These are phyloP conservation scores for Plasmopara viticola DNA, from an alignment of 352 stramenopile genomes.

Conservation along the genomic window DNA sequence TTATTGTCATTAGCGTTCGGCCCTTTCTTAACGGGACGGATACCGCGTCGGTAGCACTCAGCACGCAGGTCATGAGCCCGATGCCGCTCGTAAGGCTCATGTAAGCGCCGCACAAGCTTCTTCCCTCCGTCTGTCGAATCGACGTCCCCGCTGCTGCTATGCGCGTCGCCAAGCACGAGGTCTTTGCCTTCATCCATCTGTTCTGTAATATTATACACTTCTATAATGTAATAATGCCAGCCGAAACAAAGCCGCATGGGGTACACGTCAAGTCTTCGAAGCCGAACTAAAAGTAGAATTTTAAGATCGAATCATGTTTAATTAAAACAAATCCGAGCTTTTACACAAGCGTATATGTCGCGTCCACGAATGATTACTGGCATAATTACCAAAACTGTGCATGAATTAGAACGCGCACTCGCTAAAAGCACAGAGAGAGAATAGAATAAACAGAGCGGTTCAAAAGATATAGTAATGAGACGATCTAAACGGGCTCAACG, in stretches of 20 bases:
- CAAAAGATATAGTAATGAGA: too few relatives aligned
- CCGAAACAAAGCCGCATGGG: too few relatives aligned
- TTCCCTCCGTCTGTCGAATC: slow-evolving; percentile 38
- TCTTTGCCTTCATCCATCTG: slow-evolving; percentile 19
- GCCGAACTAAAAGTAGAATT: too few relatives aligned
- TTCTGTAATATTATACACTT: slow-evolving; percentile 3
- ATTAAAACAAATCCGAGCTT: too few relatives aligned
- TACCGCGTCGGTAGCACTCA: slow-evolving; percentile 70
- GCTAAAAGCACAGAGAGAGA: too few relatives aligned
- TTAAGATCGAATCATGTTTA: background rate
- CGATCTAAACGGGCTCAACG: slow-evolving; percentile 13
- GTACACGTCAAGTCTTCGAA: too few relatives aligned
- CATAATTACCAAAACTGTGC: background rate
- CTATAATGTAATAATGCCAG: background rate
- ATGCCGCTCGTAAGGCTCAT: slow-evolving; percentile 70
- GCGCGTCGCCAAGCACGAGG: slow-evolving; percentile 37
- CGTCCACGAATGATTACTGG: background rate
- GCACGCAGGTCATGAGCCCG: slow-evolving; percentile 67
- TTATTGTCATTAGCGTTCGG: slow-evolving; percentile 84
- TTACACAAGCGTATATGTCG: too few relatives aligned
- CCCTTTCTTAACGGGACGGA: slow-evolving; percentile 77
- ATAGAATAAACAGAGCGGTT: too few relatives aligned
- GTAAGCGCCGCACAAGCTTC: slow-evolving; percentile 29
- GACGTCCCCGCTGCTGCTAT: slow-evolving; percentile 48
- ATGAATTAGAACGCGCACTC: too few relatives aligned